Percentiles rank a stretch among this genome's conserved stretches.
phyloP scores from a whole-genome alignment of 108 stramenopile species.

The Mediolabrus comicus region DNA sequence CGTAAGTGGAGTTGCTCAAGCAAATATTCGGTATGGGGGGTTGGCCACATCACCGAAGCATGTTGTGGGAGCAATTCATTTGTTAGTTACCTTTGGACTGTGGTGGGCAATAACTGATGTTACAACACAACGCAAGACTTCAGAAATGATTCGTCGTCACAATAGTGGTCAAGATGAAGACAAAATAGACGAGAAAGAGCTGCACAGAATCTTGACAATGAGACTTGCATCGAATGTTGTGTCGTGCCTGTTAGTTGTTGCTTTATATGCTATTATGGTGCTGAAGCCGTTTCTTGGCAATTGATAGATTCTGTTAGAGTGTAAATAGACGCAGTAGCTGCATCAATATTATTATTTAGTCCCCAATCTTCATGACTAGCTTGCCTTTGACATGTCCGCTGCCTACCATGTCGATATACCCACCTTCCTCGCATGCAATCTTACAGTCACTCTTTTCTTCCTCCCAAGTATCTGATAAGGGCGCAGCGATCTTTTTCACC shows the following conservation, averaged over 20 bases:
- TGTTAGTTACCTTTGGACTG: constrained; percentile 25
- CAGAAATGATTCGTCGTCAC: neutral
- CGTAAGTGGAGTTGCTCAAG: constrained; percentile 20
- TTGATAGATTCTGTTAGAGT: too few relatives aligned
- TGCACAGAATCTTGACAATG: constrained; percentile 7
- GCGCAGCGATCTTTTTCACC: constrained; percentile 17
- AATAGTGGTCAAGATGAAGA: neutral
- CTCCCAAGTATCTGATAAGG: constrained; percentile 27
- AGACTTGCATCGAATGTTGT: constrained; percentile 9
- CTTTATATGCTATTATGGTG: constrained; percentile 28
- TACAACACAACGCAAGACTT: constrained; percentile 10
- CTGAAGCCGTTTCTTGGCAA: too few relatives aligned
- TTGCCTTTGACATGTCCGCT: constrained; percentile 38
- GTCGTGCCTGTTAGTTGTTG: constrained; percentile 33
- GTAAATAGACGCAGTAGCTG: too few relatives aligned
- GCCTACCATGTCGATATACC: constrained; percentile 29
- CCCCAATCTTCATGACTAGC: constrained; percentile 43
- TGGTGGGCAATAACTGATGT: constrained; percentile 43
- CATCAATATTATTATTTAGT: too few relatives aligned
- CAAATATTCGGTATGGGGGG: constrained; percentile 14
- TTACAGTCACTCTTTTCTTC: constrained; percentile 12
- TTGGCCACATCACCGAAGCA: constrained; percentile 16
- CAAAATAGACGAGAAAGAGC: neutral
- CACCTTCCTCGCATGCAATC: constrained; percentile 29
- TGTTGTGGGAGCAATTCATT: constrained; percentile 18